Base-by-base conservation (phyloP, 331 rosid genomes). In the Malus hybrid region DNA sequence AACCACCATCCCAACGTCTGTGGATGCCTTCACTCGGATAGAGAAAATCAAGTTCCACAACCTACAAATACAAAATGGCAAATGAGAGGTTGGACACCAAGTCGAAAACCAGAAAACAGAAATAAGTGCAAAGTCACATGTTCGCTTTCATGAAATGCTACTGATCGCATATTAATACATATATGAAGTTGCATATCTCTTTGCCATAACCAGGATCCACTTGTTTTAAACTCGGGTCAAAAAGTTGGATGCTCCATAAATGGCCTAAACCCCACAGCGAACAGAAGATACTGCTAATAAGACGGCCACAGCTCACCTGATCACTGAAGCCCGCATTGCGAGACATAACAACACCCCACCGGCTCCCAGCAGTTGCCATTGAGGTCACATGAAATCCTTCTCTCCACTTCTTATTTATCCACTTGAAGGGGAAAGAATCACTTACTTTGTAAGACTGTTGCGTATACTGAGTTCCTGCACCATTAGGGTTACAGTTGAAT, bases 341-440 rank as follows among this genome's bases (percentile, higher is more conserved):
- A 53, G 98, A 93, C 98, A 93, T 93, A 64, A 93, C 97, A 71
- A 93, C 93, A 64, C 96, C 97, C 98, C 98, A 93, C 53, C 96
- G 91, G 80, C 86, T 86, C 81, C 95, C 97, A 68, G 98, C 98
- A 58, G 98, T 93, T 67, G 98, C 90, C 98, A 91, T 93, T 28
- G 98, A 91, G 55, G 98, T 91, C 77, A 93, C 98, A 74, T 91
- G 96, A 82, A 93, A 93, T 15, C 98, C 98, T 79, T 93, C 98
- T 84, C 88, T 89, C 98, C 98, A 93, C 70, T 93, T 93, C 84
- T 93, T 93, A 85, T 91, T 93, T 77, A 93, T 93, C 97, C 98
- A 93, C 84, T 91, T 93, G 84, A 93, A 93, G 42, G 98, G 98
- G 74, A 93, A 93, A 22, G 98, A 93, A 71, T 93, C 98, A 44